Base-by-base conservation (phyloP, 1,284 basidiomycete genomes). In the Cutaneotrichosporon sp. region DNA sequence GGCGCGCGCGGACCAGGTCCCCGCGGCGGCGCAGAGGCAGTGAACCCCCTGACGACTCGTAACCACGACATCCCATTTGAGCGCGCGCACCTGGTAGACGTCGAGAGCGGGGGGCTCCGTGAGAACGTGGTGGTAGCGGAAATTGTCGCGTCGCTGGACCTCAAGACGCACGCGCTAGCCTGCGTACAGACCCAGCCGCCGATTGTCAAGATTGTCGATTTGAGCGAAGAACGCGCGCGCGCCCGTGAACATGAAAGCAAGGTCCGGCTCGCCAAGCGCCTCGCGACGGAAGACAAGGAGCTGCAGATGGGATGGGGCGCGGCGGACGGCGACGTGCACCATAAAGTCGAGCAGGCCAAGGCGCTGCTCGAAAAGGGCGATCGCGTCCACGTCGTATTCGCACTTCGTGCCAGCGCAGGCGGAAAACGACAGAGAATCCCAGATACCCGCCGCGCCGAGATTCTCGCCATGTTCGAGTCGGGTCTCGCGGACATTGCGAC, bases 401-500 rank as follows among this genome's bases (percentile, higher is more conserved):
- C 71, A 13, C 61, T 60, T 17, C 55, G 66, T 15, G 54, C 56
- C 13, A 52, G 58, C 13, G 54, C 55, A 0, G 50, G 54, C 14
- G 51, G 44, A 26, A 35, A 41, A 20, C 39, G 36, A n/a, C 49
- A 50, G 17, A 38, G 44, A 8, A 18, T 42, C 9, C 47, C 47
- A 17, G 47, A 49, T 39, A 35, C 37, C 14, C 51, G 56, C 26
- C 65, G 63, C 49, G 53, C 56, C 68, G 88, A 90, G 62, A 62
- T 75, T n/a, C 59, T 79, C 21, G 65, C 61, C 18, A 69, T 75
- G 54, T 74, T 79, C 17, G 73, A 89, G 36, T 85, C 85, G 60
- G 90, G 90, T 70, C 76, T 96, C 59, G 82, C 79, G 63, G 87
- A 89, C 63, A 76, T 93, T 39, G 74, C 80, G 42, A 88, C 88